Base-by-base conservation (phyloP, 345 rosid genomes). In the Eucalyptus microcorys region DNA sequence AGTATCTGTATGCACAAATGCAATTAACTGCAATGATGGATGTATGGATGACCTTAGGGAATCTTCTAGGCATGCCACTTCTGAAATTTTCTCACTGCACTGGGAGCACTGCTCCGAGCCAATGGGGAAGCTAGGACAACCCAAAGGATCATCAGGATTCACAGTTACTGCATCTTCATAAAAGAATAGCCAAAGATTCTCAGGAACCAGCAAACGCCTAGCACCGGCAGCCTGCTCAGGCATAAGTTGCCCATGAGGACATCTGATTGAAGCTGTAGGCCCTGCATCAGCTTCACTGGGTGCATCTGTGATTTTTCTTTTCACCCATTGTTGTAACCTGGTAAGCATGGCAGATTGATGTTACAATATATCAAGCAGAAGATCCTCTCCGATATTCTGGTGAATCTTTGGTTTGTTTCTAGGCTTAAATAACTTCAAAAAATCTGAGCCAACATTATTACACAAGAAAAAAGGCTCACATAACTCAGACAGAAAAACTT, bases 301-400 rank as follows among this genome's bases (percentile, higher is more conserved):
- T 87, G 98, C 95, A 92, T 98, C 99, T 87, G 94, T 90, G 92
- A 94, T 95, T 94, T 96, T 98, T 90, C 99, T 95, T 93, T 95
- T 97, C 57, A 94, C 90, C 99, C 99, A 98, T 88, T 97, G 99
- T 85, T 98, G 99, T 92, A 98, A 93, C 99, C 99, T 98, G 91
- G 87, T 11, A n/a, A 48, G 52, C 79, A 43, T 47, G 42, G 34
- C 32, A 68, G 55, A 86, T 64, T 61, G 42, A 81, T 40, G 24
- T 32, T n/a, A 52, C 27, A 86, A 50, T 48, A 50, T 37, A n/a
- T 86, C 24, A 17, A 32, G 43, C 87, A 49, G 22, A n/a, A 50
- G 27, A 49, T 30, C 42, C 59, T 34, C 55, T 32, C 87, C 1
- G 2, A 86, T 86, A 49, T 45, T 22, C 64, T 32, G 43, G 43